Base-by-base conservation (phyloP, 768 basidiomycete species). In the Lentinula aciculospora region DNA sequence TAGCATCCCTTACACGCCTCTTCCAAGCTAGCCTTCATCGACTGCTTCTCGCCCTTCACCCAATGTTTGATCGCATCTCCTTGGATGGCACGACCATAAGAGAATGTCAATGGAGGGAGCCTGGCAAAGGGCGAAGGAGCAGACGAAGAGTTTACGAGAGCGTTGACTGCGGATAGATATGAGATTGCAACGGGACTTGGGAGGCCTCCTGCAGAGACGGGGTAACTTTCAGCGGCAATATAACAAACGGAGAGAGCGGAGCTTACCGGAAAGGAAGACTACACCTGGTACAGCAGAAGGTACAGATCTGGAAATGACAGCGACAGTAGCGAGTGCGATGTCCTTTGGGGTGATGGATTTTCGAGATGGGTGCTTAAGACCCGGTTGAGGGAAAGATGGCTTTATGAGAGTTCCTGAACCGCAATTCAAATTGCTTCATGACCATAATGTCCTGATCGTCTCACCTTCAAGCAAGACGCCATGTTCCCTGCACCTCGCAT, bases 341-440 rank as follows among this genome's bases (percentile, higher is more conserved):
- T 76, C 71, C 27, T 74, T 71, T 15, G 74, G 61, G 17, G 74
- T 73, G 1, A 69, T 69, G 27, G 60, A 70, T 7, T 60, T 62
- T 34, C 76, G 71, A 17, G 73, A 74, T 1, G 72, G 69, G 53
- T 76, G 71, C 59, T 77, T 72, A 21, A 76, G 62, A 7, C 79
- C 76, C 15, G 79, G 76, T 61, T 81, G 79, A 28, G 79, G 72
- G 68, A 81, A 81, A 1, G 77, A 81, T 3, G 78, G 77, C 56
- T 81, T 81, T 60, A 82, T 75, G 42, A 81, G 69, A 4, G 77
- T 74, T 21, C 78, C 79, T 81, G 48, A 19, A 6, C 28, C 9
- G 21, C 1, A 40, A 12, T 8, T n/a, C 19, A 45, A 25, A 7
- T 23, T 45, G 9, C 3, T 15, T 17, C 45, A 4, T 46, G 21